These are phyloP conservation scores for Vaccinium corymbosum DNA, from an alignment of 148 eudicot genomes.

Conservation along the genomic window DNA sequence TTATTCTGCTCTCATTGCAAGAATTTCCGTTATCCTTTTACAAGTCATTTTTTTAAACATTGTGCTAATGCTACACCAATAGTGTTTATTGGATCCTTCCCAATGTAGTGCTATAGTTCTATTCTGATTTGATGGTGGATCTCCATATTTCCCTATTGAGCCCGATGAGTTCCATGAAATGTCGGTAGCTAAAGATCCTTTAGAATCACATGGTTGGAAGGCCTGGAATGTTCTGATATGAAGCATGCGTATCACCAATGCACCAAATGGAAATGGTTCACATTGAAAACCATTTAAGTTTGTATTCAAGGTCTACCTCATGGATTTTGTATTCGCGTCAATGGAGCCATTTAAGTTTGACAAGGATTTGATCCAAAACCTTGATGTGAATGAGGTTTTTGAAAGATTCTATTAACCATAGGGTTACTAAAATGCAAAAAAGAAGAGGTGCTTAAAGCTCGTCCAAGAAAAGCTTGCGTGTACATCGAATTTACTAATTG, in stretches of 20 bases:
- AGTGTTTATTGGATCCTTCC: not conserved
- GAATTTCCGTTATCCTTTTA: not conserved
- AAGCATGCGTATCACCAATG: not conserved
- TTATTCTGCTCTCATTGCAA: not conserved
- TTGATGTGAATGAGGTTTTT: not conserved
- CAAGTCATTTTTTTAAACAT: not conserved
- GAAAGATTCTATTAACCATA: not conserved
- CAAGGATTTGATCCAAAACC: not conserved
- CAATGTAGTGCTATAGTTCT: slow-evolving; percentile 5
- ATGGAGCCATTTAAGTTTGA: not conserved
- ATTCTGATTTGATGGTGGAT: not conserved
- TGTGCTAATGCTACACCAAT: not conserved
- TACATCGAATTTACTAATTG: not conserved
- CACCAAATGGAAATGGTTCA: not conserved
- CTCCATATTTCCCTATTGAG: slow-evolving; percentile 3
- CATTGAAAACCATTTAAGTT: not conserved
- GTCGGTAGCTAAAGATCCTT: not conserved
- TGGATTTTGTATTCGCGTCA: not conserved
- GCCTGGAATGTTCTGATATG: not conserved
- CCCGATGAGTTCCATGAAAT: not conserved
- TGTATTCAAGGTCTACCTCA: too few relatives aligned
- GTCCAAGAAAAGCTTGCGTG: not conserved
- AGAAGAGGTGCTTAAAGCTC: not conserved
- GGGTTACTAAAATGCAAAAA: not conserved
- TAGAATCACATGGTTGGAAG: not conserved